phyloP scores from a whole-genome alignment of 768 basidiomycete species.

The Trametes meyenii region DNA sequence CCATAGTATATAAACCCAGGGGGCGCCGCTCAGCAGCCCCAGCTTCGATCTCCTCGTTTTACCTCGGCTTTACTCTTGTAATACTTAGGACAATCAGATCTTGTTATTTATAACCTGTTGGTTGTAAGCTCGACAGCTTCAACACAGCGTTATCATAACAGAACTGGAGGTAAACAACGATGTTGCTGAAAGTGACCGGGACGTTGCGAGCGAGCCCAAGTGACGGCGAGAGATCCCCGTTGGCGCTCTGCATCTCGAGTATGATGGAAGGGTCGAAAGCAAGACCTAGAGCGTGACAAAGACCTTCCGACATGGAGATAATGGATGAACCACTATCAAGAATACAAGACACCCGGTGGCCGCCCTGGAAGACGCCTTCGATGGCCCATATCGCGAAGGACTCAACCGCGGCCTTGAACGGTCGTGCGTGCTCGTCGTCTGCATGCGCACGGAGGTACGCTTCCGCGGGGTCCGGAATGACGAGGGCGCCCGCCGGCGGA shows the following conservation, averaged over 20 bases:
- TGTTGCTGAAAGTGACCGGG: conserved; percentile 10
- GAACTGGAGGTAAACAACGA: conserved; percentile 12
- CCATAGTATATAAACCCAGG: too few species aligned
- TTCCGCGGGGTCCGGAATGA: conserved; percentile 21
- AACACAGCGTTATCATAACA: too few species aligned
- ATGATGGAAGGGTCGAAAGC: conserved; percentile 17
- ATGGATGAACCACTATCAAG: conserved; percentile 29
- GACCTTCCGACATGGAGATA: conserved; percentile 28
- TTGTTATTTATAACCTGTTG: too few species aligned
- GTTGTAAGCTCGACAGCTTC: too few species aligned
- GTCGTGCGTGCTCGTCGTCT: not conserved
- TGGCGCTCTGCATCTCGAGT: conserved; percentile 23
- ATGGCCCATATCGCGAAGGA: conserved; percentile 23
- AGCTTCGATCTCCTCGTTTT: too few species aligned
- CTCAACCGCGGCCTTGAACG: conserved; percentile 14
- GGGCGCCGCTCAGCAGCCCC: too few species aligned
- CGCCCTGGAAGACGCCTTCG: conserved; percentile 12
- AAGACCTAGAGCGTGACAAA: conserved; percentile 20
- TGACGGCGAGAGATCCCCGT: conserved; percentile 11
- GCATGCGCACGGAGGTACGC: conserved; percentile 1
- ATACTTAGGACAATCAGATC: too few species aligned
- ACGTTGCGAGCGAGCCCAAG: conserved; percentile 25
- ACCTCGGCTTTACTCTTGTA: too few species aligned
- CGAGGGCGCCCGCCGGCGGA: conserved; percentile 10
- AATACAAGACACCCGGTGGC: conserved; percentile 19